These are phyloP conservation scores for Phyllosticta citribraziliensis DNA, from an alignment of 2,329 filamentous ascomycete genomes.

Conservation along the genomic window DNA sequence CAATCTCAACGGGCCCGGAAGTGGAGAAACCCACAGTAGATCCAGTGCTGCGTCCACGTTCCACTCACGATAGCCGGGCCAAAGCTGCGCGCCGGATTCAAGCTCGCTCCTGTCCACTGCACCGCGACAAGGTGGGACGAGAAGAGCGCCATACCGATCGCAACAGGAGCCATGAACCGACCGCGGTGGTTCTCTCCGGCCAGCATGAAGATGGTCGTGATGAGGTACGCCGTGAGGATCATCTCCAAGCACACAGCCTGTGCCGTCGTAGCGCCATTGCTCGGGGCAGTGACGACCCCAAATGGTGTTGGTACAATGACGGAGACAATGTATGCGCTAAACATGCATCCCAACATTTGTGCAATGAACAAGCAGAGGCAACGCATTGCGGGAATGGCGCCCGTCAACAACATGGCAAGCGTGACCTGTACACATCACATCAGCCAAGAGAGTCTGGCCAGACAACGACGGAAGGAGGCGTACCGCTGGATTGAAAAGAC, in stretches of 20 bases:
- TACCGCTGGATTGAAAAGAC: constrained; percentile 39
- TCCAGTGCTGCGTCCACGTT: constrained; percentile 40
- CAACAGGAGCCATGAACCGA: constrained; percentile 30
- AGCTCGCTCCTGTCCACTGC: constrained; percentile 36
- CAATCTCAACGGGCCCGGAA: neutral
- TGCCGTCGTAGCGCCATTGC: constrained; percentile 29
- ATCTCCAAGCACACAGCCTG: constrained; percentile 42
- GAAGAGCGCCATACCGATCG: constrained; percentile 38
- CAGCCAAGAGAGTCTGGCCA: neutral
- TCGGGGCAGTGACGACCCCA: constrained; percentile 36
- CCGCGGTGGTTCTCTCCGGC: constrained; percentile 33
- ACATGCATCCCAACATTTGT: constrained; percentile 37
- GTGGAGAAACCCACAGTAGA: constrained; percentile 29
- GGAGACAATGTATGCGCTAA: constrained; percentile 36
- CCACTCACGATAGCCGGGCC: constrained; percentile 38
- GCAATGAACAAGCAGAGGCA: constrained; percentile 34
- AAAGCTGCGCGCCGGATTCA: constrained; percentile 40
- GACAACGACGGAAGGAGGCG: neutral
- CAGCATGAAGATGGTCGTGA: constrained; percentile 40
- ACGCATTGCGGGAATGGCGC: constrained; percentile 35
- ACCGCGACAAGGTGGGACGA: constrained; percentile 30
- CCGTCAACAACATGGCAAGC: constrained; percentile 37
- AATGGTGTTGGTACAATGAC: constrained; percentile 36
- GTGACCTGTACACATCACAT: constrained; percentile 28
- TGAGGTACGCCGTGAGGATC: constrained; percentile 40